phyloP scores from a whole-genome alignment of 116 monocot genomes.

The Dioscorea cayenensis region DNA sequence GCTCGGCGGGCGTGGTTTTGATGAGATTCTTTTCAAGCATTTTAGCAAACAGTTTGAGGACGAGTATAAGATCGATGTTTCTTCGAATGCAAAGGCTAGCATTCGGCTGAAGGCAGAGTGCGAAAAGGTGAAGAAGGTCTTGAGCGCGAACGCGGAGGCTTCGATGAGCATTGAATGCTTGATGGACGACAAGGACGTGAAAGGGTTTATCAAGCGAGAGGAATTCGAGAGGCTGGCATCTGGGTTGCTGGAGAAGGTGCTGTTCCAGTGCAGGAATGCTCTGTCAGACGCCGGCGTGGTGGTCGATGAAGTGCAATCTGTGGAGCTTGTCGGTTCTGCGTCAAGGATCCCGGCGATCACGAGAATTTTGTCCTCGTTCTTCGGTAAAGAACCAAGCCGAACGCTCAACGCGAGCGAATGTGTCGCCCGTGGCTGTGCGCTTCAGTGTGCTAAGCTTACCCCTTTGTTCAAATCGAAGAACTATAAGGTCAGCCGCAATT shows the following conservation, averaged over 20 bases:
- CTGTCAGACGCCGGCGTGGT: constrained; percentile 40
- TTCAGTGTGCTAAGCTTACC: constrained; percentile 87
- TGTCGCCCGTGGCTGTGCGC: constrained; percentile 80
- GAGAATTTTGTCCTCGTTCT: constrained; percentile 45
- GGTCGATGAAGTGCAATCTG: constrained; percentile 37
- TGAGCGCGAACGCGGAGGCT: constrained; percentile 77
- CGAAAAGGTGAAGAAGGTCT: constrained; percentile 90
- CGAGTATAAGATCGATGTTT: constrained; percentile 48
- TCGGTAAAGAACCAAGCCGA: constrained; percentile 59
- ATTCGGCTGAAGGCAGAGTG: constrained; percentile 55
- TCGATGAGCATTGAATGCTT: constrained; percentile 77
- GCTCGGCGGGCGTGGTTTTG: constrained; percentile 84
- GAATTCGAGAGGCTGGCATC: constrained; percentile 73
- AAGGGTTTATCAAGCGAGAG: constrained; percentile 67
- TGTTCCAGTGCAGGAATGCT: constrained; percentile 50
- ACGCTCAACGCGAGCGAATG: constrained; percentile 93
- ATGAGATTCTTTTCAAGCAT: constrained; percentile 64
- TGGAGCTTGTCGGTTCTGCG: constrained; percentile 89
- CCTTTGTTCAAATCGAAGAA: constrained; percentile 74
- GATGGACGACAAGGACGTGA: constrained; percentile 91
- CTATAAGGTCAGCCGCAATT: constrained; percentile 48
- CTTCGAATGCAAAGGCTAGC: constrained; percentile 38
- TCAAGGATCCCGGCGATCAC: constrained; percentile 69
- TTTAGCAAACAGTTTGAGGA: constrained; percentile 57
- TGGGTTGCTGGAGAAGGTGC: constrained; percentile 52